A percentile compares a stretch with the other conserved stretches of the same genome.
Conservation (phyloP, 768 basidiomycete species). For the Amanita pseudoporphyria region DNA sequence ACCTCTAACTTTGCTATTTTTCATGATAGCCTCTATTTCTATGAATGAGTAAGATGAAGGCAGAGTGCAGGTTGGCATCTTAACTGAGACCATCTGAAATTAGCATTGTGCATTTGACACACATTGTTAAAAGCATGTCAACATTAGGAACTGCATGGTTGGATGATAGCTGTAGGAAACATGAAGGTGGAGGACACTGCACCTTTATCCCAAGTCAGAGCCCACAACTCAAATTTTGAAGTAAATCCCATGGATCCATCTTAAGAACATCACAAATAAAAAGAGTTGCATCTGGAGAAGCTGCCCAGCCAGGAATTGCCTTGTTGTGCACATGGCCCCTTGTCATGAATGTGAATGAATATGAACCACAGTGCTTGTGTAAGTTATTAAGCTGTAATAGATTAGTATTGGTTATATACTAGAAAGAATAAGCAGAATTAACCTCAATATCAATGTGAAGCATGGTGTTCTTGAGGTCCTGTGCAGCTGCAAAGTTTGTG, state of each 20-base stretch:
- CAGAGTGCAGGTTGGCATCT: background rate
- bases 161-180: background rate
- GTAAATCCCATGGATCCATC: too few relatives aligned
- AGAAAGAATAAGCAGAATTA: background rate
- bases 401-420: background rate
- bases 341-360: background rate
- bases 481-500: background rate
- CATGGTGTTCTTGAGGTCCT: too few relatives aligned
- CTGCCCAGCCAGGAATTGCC: background rate
- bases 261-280: constrained; percentile 4
- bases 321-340: background rate
- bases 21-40: constrained; percentile 1
- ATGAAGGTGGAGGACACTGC: background rate
- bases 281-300: background rate
- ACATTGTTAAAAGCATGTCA: background rate
- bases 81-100: constrained; percentile 9
- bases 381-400: background rate
- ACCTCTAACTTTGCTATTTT: background rate
- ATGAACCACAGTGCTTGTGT: background rate
- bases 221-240: constrained; percentile 10
- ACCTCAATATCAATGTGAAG: background rate
- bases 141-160: background rate
- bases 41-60: background rate
- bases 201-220: constrained; percentile 7
- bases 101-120: background rate